Evolutionary conservation across 371 early-diverging fungal species (phyloP).

Genomic region (Mortierella sp.): DNA sequence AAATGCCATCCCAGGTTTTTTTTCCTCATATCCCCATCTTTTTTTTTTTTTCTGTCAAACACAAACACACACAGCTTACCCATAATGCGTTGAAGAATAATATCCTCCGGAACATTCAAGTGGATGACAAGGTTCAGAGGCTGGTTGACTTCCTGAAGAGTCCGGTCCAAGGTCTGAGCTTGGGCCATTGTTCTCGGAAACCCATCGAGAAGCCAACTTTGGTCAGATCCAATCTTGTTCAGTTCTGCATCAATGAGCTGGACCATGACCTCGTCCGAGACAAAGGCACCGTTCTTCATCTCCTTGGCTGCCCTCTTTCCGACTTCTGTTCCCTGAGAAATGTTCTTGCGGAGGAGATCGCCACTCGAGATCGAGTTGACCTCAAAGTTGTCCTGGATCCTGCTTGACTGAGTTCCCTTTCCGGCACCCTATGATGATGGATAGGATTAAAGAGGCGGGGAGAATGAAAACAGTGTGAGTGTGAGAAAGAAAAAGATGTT

Average conservation of each 20-base stretch:
- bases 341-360: slow-evolving; percentile 83
- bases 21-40: too few species aligned
- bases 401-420: slow-evolving; percentile 90
- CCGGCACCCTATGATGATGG: slow-evolving; percentile 74
- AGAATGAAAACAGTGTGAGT: too few species aligned
- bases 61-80: slow-evolving; percentile 59
- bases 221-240: slow-evolving; percentile 51
- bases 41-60: too few species aligned
- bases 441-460: background rate
- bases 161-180: slow-evolving; percentile 81
- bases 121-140: slow-evolving; percentile 89
- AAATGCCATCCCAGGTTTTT: too few species aligned
- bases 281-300: slow-evolving; percentile 75
- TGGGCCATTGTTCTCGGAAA: slow-evolving; percentile 95
- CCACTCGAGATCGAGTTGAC: slow-evolving; percentile 83
- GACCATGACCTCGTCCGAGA: slow-evolving; percentile 85
- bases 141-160: slow-evolving; percentile 64
- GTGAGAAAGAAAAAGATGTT: background rate
- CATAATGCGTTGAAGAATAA: slow-evolving; percentile 91
- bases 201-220: slow-evolving; percentile 95
- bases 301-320: slow-evolving; percentile 74
- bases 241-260: slow-evolving; percentile 81
- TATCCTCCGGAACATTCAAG: slow-evolving; percentile 91
- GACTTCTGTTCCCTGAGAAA: slow-evolving; percentile 72
- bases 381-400: slow-evolving; percentile 77